These are phyloP conservation scores for Gaeumannomyces tritici DNA, from an alignment of 2,329 filamentous ascomycete species.

Conservation along the genomic window DNA sequence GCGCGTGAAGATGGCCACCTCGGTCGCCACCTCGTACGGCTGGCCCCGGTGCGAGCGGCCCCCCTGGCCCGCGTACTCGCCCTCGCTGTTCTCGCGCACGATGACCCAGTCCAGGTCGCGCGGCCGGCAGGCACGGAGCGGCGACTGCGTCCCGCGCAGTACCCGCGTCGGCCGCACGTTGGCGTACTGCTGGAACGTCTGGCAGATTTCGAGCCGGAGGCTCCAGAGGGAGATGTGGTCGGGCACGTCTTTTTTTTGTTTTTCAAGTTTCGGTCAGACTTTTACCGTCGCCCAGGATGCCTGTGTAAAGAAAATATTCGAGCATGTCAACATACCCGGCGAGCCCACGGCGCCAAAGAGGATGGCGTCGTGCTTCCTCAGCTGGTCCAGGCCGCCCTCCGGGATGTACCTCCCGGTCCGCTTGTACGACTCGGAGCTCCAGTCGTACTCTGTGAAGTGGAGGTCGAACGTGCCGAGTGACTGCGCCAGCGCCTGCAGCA, in stretches of 20 bases:
- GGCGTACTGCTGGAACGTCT: slow-evolving; percentile 55
- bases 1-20: slow-evolving; percentile 53
- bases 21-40: slow-evolving; percentile 50
- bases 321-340: slow-evolving; percentile 11
- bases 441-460: slow-evolving; percentile 54
- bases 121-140: slow-evolving; percentile 34
- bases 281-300: not conserved
- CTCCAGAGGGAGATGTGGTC: slow-evolving; percentile 60
- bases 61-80: slow-evolving; percentile 55
- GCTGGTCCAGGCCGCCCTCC: slow-evolving; percentile 44
- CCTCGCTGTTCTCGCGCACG: slow-evolving; percentile 56
- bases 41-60: slow-evolving; percentile 46
- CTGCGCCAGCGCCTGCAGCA: slow-evolving; percentile 20
- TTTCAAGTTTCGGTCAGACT: not conserved
- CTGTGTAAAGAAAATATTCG: not conserved
- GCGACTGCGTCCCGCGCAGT: slow-evolving; percentile 47
- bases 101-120: slow-evolving; percentile 57
- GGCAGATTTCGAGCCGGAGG: slow-evolving; percentile 53
- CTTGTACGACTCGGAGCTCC: slow-evolving; percentile 59
- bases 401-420: slow-evolving; percentile 56
- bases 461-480: slow-evolving; percentile 49
- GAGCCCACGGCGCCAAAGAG: slow-evolving; percentile 21
- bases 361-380: slow-evolving; percentile 26
- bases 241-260: slow-evolving; percentile 38
- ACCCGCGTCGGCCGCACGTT: slow-evolving; percentile 55